A percentile compares a stretch with the other conserved stretches of the same genome.
Evolutionary conservation across 2,329 filamentous ascomycete genomes (phyloP).

Genomic region (Acephala macrosclerotiorum): DNA sequence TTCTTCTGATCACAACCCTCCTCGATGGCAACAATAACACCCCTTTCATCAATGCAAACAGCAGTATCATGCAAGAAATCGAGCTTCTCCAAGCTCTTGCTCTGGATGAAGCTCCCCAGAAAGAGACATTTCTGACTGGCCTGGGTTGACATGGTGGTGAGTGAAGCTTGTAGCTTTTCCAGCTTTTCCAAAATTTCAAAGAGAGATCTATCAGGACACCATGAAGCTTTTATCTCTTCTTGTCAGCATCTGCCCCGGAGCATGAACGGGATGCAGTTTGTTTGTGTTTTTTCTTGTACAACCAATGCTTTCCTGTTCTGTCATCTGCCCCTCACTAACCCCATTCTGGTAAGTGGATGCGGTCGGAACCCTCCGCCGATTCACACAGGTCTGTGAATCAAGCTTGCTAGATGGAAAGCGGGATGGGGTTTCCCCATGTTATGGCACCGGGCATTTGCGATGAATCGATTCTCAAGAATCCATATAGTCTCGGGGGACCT

Average conservation of each 20-base stretch:
- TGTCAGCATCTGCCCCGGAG: neutral
- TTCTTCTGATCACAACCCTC: conserved; percentile 40
- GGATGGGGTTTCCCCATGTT: neutral
- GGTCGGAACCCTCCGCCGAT: neutral
- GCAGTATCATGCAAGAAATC: conserved; percentile 55
- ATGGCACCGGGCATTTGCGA: neutral
- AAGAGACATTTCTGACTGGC: conserved; percentile 52
- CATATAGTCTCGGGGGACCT: no score
- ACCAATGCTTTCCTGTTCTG: conserved; percentile 16
- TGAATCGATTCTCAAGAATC: neutral
- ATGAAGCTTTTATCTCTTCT: conserved; percentile 2
- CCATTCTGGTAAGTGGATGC: neutral
- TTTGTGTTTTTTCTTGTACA: conserved; percentile 13
- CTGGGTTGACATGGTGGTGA: conserved; percentile 16
- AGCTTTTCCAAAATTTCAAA: neutral
- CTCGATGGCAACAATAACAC: conserved; percentile 52
- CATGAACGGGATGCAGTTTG: neutral
- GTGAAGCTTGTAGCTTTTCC: neutral
- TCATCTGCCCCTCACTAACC: conserved; percentile 7
- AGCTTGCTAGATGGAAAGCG: neutral
- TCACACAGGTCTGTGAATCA: neutral
- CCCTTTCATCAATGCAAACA: conserved; percentile 59
- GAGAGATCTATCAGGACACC: neutral
- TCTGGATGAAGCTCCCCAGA: conserved; percentile 68
- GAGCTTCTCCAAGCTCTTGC: conserved; percentile 53